Percentiles rank a stretch among this genome's conserved stretches.
Evolutionary conservation across 352 stramenopile species (phyloP).

Genomic region (Phytophthora pinifolia): DNA sequence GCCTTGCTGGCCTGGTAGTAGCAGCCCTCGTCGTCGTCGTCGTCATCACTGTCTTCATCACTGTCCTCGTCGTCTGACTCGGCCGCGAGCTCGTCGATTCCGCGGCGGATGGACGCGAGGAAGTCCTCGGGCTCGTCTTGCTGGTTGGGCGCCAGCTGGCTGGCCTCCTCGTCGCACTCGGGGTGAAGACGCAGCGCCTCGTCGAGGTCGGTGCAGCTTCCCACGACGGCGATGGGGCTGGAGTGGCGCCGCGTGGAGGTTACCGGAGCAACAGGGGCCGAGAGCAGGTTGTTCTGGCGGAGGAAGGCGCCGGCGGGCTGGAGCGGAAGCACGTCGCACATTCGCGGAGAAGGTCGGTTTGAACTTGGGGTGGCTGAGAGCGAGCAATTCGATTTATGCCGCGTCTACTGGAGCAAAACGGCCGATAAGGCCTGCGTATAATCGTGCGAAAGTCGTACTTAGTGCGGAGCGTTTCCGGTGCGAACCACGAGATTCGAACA

Average conservation of each 20-base stretch:
- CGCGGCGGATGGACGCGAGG: constrained; percentile 33
- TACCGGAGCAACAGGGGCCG: not conserved
- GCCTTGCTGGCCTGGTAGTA: constrained; percentile 39
- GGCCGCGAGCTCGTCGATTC: constrained; percentile 26
- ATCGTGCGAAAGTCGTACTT: constrained; percentile 13
- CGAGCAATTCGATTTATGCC: constrained; percentile 27
- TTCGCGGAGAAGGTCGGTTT: constrained; percentile 8
- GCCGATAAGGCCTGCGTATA: not conserved
- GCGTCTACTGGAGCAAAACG: constrained; percentile 15
- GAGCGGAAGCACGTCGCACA: constrained; percentile 31
- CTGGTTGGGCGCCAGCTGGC: constrained; percentile 4
- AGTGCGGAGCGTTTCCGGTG: constrained; percentile 14
- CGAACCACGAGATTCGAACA: constrained; percentile 16
- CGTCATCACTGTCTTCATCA: constrained; percentile 19
- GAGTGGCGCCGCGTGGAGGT: constrained; percentile 9
- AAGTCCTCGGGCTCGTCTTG: constrained; percentile 32
- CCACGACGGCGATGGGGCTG: constrained; percentile 22
- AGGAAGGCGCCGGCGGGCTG: constrained; percentile 42
- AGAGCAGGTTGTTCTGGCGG: constrained; percentile 5
- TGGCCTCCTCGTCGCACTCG: constrained; percentile 14
- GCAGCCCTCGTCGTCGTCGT: constrained; percentile 23
- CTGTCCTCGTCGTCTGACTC: constrained; percentile 9
- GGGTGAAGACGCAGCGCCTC: constrained; percentile 18
- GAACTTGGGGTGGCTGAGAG: constrained; percentile 7
- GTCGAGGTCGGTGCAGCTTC: constrained; percentile 33